Evolutionary conservation across 2,329 filamentous ascomycete genomes (phyloP).

Genomic region (Hypoxylon sp.): DNA sequence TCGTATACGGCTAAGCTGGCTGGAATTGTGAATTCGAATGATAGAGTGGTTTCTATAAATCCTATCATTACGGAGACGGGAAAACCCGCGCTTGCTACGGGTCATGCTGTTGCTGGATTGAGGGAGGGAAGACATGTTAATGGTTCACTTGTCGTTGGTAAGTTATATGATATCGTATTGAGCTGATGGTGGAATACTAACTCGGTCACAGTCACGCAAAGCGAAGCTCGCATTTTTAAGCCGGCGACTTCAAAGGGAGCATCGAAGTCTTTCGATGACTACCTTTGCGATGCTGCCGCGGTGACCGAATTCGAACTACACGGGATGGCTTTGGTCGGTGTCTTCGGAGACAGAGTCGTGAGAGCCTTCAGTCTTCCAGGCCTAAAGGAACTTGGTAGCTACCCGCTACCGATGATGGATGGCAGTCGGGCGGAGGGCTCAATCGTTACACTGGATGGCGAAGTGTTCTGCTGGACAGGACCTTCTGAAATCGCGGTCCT

Average conservation of each 20-base stretch:
- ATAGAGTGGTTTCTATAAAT: constrained; percentile 75
- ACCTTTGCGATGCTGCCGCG: constrained; percentile 80
- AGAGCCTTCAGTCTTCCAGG: constrained; percentile 88
- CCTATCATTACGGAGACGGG: constrained; percentile 85
- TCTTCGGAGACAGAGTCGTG: constrained; percentile 84
- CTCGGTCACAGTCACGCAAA: constrained; percentile 62
- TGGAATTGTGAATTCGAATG: constrained; percentile 73
- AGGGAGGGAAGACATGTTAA: constrained; percentile 78
- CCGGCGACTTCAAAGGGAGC: constrained; percentile 89
- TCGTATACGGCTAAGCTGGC: constrained; percentile 77
- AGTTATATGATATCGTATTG: constrained; percentile 43
- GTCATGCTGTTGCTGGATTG: constrained; percentile 76
- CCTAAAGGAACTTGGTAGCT: constrained; percentile 81
- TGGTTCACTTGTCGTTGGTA: constrained; percentile 80
- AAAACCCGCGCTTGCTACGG: constrained; percentile 77
- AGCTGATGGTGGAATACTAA: constrained; percentile 45
- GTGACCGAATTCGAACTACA: constrained; percentile 78
- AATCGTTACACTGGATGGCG: constrained; percentile 78
- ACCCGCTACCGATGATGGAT: constrained; percentile 75
- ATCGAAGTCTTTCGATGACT: constrained; percentile 86
- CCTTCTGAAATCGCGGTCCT: constrained; percentile 85
- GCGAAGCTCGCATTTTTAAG: constrained; percentile 86
- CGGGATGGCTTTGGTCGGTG: constrained; percentile 80
- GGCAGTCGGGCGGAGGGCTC: constrained; percentile 74
- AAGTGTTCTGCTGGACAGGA: constrained; percentile 87